Base-by-base conservation (phyloP, 192 early-diverging fungal species). In the Entomortierella chlamydospora region DNA sequence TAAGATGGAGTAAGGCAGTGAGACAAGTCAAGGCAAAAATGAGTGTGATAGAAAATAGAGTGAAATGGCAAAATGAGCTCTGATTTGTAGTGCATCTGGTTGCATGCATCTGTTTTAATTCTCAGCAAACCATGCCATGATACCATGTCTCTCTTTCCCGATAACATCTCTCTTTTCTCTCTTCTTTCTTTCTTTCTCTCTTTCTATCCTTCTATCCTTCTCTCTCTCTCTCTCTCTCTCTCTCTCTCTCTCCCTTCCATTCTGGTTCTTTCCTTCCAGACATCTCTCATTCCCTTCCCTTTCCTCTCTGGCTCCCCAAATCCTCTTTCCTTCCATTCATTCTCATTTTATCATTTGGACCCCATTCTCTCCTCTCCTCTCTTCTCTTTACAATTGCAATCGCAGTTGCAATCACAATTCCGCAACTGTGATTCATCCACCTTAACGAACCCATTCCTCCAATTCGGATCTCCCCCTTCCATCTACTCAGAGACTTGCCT, bases 381-480 rank as follows among this genome's bases (percentile, higher is more conserved):
- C 28, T 22, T 25, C 31, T 30, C 49, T 37, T 37, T 37, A 37
- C 34, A 37, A 37, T 37, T 37, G 34, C 4, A 37, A 37, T n/a
- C n/a, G n/a, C n/a, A n/a, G n/a, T n/a, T 41, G 6, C 13, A 9
- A 6, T 41, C 39, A 41, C 39, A 18, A 29, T n/a, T 49, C 59
- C 28, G 22, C 29, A n/a, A 31, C 25, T 34, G 13, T n/a, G 13
- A 26, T 37, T 34, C 43, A 31, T 33, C 25, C 25, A 15, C 23
- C 15, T 61, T 26, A 17, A 47, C 45, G 45, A 47, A 12, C 45
- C 45, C 52, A 34, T 23, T 30, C 53, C 39, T 28, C 26, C 45
- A 53, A 37, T 29, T 57, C 65, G 41, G 65, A 33, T 15, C n/a
- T n/a, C n/a, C n/a, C n/a, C n/a, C n/a, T n/a, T n/a, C 31, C 64